Conservation (phyloP, 768 basidiomycete genomes). For the Boletus sensibilis region DNA sequence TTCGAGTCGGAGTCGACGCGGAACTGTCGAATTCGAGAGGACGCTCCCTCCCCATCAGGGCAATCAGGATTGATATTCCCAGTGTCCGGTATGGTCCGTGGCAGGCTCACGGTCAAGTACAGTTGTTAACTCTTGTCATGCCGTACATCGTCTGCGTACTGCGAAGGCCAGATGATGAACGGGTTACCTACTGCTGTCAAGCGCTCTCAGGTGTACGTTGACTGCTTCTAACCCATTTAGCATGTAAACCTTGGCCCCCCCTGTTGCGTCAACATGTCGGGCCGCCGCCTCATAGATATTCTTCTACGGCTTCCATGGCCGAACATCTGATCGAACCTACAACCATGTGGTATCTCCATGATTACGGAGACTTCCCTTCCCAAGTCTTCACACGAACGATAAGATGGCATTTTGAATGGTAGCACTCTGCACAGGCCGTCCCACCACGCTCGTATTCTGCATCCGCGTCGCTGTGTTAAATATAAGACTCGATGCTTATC, state of each 20-base stretch:
- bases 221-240: neutral
- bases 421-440: neutral
- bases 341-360: neutral
- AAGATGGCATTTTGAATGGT: neutral
- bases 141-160: neutral
- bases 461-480: neutral
- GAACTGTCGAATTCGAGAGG: neutral
- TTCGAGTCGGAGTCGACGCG: slow-evolving; percentile 11
- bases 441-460: neutral
- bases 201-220: neutral
- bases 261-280: slow-evolving; percentile 1
- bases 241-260: neutral
- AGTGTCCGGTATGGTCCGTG: neutral
- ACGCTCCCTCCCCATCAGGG: neutral
- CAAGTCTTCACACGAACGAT: slow-evolving; percentile 6
- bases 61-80: neutral
- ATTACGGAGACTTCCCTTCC: neutral
- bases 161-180: neutral
- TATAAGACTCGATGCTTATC: neutral
- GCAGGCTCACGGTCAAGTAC: neutral
- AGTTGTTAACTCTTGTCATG: slow-evolving; percentile 2
- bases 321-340: neutral
- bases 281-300: slow-evolving; percentile 1
- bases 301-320: slow-evolving; percentile 2
- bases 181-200: neutral